A percentile compares a stretch with the other conserved stretches of the same genome.
phyloP scores from a whole-genome alignment of 2,329 filamentous ascomycete species.

The Ceratocystis harringtonii region DNA sequence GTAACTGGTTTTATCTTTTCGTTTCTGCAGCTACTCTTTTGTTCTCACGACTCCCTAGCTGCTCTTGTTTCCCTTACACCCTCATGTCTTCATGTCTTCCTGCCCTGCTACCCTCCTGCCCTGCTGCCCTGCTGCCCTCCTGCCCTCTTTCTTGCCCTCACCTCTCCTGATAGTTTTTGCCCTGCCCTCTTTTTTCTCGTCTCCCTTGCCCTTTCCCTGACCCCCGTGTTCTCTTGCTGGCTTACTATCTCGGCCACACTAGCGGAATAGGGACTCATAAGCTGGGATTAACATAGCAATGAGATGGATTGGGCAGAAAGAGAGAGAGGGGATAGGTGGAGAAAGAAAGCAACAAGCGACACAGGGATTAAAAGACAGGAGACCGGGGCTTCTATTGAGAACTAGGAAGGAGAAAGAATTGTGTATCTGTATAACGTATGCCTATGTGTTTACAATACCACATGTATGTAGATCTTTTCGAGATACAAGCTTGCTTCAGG shows the following conservation, averaged over 20 bases:
- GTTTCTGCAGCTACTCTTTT: background rate
- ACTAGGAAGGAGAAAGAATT: background rate
- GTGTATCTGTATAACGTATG: background rate
- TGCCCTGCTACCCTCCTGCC: background rate
- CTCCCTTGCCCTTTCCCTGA: background rate
- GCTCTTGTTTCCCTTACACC: background rate
- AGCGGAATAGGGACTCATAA: slow-evolving; percentile 3
- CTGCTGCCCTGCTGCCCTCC: background rate
- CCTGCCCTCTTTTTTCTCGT: background rate
- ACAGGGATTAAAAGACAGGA: background rate
- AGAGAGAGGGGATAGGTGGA: background rate
- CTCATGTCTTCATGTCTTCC: background rate
- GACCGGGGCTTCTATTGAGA: background rate
- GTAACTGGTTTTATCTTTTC: background rate
- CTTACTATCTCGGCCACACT: background rate
- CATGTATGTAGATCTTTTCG: background rate
- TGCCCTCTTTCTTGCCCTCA: background rate
- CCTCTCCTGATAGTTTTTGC: background rate
- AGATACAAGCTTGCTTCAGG: background rate
- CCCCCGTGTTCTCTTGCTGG: background rate
- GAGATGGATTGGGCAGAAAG: background rate
- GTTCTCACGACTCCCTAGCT: background rate
- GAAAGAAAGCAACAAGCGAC: background rate
- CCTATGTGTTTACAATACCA: background rate
- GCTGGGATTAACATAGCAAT: background rate